Percentiles rank a stretch among this genome's conserved stretches.
Evolutionary conservation across 2,329 filamentous ascomycete genomes (phyloP).

Genomic region (Tolypocladium cylindrosporum): DNA sequence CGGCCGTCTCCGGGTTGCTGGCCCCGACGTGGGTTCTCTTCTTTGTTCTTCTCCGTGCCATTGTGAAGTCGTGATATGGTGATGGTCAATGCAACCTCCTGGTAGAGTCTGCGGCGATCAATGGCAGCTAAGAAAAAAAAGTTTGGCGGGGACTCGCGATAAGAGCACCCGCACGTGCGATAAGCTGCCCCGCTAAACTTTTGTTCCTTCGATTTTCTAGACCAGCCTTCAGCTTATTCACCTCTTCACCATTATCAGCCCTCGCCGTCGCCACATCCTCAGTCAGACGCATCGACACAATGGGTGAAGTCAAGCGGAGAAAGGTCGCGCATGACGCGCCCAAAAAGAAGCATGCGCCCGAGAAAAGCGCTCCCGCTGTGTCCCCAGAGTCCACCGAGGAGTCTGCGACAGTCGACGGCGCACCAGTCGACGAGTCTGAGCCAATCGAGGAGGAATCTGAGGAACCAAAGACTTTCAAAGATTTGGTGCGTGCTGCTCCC

Average conservation of each 20-base stretch:
- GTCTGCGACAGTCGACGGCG: slow-evolving; percentile 22
- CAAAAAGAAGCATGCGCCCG: slow-evolving; percentile 7
- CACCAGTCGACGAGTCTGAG: slow-evolving; percentile 21
- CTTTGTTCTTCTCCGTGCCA: slow-evolving; percentile 76
- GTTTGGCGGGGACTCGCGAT: slow-evolving; percentile 21
- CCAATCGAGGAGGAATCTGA: slow-evolving; percentile 20
- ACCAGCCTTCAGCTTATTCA: neutral
- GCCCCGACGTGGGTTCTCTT: slow-evolving; percentile 77
- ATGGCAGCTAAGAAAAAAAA: slow-evolving; percentile 26
- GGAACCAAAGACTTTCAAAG: slow-evolving; percentile 53
- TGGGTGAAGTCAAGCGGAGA: slow-evolving; percentile 30
- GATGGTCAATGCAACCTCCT: slow-evolving; percentile 1
- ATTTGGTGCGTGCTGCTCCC: slow-evolving; percentile 35
- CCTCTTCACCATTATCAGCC: neutral
- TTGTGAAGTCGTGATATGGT: slow-evolving; percentile 24
- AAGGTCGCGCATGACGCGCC: slow-evolving; percentile 24
- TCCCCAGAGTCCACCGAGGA: slow-evolving; percentile 17
- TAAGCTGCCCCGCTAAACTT: slow-evolving; percentile 24
- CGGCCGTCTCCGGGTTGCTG: slow-evolving; percentile 45
- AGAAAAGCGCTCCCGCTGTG: slow-evolving; percentile 2
- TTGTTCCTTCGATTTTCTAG: slow-evolving; percentile 1
- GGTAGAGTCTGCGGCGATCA: neutral
- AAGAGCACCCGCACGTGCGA: slow-evolving; percentile 21
- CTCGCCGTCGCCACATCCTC: neutral
- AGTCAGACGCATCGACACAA: slow-evolving; percentile 5